Evolutionary conservation across 352 stramenopile genomes (phyloP).

Genomic region (Globisporangium echinulatum): DNA sequence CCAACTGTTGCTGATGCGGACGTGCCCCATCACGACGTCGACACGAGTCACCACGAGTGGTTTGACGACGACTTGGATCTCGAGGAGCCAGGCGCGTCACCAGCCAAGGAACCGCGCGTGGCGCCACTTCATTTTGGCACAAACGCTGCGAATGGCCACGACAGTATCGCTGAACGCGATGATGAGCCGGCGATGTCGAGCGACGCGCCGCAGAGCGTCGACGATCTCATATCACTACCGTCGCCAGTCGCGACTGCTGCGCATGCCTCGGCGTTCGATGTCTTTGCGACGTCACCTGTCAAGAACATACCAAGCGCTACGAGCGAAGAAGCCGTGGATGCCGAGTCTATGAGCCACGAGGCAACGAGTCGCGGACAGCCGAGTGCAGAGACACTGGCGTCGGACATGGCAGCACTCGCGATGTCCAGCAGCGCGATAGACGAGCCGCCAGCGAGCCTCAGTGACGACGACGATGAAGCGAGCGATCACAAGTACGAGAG

Average conservation of each 20-base stretch:
- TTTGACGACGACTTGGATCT: neutral
- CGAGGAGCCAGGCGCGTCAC: constrained; percentile 1
- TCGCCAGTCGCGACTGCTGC: constrained; percentile 22
- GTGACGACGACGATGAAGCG: neutral
- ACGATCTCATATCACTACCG: constrained; percentile 34
- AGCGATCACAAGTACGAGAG: neutral
- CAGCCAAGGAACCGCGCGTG: constrained; percentile 1
- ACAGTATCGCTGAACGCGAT: neutral
- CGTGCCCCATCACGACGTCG: neutral
- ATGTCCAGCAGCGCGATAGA: neutral
- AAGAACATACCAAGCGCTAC: neutral
- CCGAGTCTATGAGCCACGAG: neutral
- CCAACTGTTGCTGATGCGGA: neutral
- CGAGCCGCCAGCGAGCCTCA: neutral
- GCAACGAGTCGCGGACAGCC: too few relatives aligned
- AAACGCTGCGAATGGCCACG: neutral
- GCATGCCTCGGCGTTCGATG: constrained; percentile 7
- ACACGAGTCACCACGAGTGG: neutral
- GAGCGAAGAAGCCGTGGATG: neutral
- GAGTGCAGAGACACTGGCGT: neutral
- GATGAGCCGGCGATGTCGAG: neutral
- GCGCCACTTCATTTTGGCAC: constrained; percentile 1
- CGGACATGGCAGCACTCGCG: neutral
- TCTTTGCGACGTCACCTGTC: constrained; percentile 3
- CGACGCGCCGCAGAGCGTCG: neutral